Percentiles rank a stretch among this genome's conserved stretches.
Conservation (phyloP, 2,329 filamentous ascomycete genomes). For the Cadophora sp. region DNA sequence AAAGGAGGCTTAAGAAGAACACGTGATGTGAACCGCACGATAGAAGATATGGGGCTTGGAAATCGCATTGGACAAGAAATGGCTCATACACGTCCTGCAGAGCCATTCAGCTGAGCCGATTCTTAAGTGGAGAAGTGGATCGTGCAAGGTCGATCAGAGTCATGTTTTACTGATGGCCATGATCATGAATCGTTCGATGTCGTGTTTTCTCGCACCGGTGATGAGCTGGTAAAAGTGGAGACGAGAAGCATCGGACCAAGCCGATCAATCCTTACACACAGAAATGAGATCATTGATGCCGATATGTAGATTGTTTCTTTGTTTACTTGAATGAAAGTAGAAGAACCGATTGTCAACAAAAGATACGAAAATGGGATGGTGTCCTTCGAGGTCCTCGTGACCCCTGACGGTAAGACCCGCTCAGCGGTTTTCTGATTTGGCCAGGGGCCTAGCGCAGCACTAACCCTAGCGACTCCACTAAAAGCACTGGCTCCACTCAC, state of each 20-base stretch:
- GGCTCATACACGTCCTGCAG: not conserved
- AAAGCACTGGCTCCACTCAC: not conserved
- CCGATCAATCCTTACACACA: not conserved
- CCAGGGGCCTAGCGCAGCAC: not conserved
- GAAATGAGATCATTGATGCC: not conserved
- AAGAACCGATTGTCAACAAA: not conserved
- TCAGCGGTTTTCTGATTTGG: slow-evolving; percentile 4
- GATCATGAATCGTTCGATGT: not conserved
- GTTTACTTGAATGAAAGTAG: not conserved
- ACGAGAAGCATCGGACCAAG: not conserved
- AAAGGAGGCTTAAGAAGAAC: no score
- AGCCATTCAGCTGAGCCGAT: not conserved
- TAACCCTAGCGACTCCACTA: slow-evolving; percentile 6
- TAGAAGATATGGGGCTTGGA: no score
- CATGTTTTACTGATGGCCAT: not conserved
- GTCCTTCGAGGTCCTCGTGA: not conserved
- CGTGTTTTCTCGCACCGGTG: not conserved
- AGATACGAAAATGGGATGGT: not conserved
- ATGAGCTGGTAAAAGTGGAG: not conserved
- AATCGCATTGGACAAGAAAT: not conserved
- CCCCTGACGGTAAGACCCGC: slow-evolving; percentile 16
- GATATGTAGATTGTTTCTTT: not conserved
- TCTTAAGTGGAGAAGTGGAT: not conserved
- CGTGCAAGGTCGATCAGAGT: not conserved
- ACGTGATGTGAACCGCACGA: no score